A percentile compares a stretch with the other conserved stretches of the same genome.
Conservation (phyloP, 1,139 yeast species). For the Scheffersomyces quercinus region DNA sequence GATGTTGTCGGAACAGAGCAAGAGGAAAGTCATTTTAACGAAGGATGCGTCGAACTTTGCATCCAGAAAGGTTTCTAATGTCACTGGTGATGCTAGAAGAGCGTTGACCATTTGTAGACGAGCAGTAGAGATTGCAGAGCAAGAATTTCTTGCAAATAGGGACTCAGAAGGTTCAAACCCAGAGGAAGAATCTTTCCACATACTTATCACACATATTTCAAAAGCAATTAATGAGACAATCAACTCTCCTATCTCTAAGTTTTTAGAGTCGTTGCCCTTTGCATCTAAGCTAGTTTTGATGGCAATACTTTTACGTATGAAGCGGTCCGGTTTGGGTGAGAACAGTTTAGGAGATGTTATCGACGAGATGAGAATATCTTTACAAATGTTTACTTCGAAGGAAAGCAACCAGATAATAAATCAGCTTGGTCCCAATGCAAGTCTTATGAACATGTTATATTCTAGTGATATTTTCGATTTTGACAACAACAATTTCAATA, state of each 20-base stretch:
- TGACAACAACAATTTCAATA: conserved; percentile 16
- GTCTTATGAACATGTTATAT: conserved; percentile 30
- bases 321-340: conserved; percentile 73
- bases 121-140: conserved; percentile 87
- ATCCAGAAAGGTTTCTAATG: conserved; percentile 91
- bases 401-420: conserved; percentile 17
- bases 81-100: conserved; percentile 95
- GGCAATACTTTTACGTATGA: conserved; percentile 63
- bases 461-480: conserved; percentile 18
- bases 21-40: conserved; percentile 48
- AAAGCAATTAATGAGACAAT: conserved; percentile 80
- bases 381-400: conserved; percentile 28
- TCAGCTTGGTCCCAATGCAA: conserved; percentile 14
- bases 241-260: conserved; percentile 66
- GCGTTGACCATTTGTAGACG: conserved; percentile 87
- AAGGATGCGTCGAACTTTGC: conserved; percentile 89
- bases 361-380: conserved; percentile 63
- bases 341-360: conserved; percentile 72
- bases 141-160: conserved; percentile 36
- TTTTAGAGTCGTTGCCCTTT: conserved; percentile 61
- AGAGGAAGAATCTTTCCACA: conserved; percentile 39
- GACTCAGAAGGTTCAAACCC: conserved; percentile 17
- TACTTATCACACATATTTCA: conserved; percentile 16
- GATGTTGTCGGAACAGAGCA: conserved; percentile 44
- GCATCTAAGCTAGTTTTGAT: conserved; percentile 70